Conservation (phyloP, 2,329 filamentous ascomycete species). For the Helotiales sp. region DNA sequence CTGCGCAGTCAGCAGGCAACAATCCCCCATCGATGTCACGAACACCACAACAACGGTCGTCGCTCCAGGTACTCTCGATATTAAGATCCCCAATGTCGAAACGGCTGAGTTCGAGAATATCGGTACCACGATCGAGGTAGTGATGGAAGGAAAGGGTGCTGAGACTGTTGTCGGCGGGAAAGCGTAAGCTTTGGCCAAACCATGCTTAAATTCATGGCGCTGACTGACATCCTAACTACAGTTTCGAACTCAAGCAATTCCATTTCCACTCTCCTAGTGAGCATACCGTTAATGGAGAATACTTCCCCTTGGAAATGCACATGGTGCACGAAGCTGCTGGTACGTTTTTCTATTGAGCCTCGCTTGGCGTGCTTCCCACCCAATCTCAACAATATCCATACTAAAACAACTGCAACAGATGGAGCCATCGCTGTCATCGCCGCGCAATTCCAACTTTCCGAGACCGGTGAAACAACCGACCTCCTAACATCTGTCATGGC, state of each 20-base stretch:
- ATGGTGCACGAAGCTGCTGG: slow-evolving; percentile 48
- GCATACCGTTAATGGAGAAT: slow-evolving; percentile 55
- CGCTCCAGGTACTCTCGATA: slow-evolving; percentile 11
- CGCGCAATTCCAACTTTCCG: slow-evolving; percentile 46
- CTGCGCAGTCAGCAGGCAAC: slow-evolving; percentile 25
- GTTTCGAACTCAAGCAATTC: slow-evolving; percentile 50
- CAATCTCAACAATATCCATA: neutral
- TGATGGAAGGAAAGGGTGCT: slow-evolving; percentile 30
- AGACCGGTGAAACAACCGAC: slow-evolving; percentile 45
- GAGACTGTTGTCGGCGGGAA: slow-evolving; percentile 19
- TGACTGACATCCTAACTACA: slow-evolving; percentile 3
- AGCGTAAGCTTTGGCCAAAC: slow-evolving; percentile 13
- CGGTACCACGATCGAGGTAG: slow-evolving; percentile 33
- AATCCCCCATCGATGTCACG: slow-evolving; percentile 32
- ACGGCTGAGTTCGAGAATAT: slow-evolving; percentile 32
- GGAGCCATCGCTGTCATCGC: slow-evolving; percentile 40
- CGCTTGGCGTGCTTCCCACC: neutral
- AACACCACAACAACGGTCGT: slow-evolving; percentile 11
- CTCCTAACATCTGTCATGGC: slow-evolving; percentile 46
- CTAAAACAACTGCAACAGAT: slow-evolving; percentile 20
- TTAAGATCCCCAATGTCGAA: slow-evolving; percentile 25
- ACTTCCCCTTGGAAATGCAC: slow-evolving; percentile 50
- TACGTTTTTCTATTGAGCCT: slow-evolving; percentile 18
- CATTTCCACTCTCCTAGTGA: slow-evolving; percentile 66
- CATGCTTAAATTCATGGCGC: neutral